phyloP scores from a whole-genome alignment of 2,329 filamentous ascomycete genomes.

The Fusarium napiforme region DNA sequence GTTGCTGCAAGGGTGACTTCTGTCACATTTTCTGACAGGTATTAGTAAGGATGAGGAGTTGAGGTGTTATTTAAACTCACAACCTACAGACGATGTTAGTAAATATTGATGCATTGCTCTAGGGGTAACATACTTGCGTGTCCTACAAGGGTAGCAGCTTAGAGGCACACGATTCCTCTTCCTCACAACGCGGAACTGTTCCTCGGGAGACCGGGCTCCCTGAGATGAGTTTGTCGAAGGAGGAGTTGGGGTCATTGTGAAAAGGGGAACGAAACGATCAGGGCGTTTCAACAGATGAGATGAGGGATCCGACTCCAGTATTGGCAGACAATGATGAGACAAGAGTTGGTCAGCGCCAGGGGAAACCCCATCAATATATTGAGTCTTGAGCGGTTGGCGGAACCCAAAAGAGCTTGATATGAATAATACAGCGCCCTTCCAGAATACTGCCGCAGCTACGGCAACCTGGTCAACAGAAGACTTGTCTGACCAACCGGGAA shows the following conservation, averaged over 20 bases:
- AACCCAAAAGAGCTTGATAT: background rate
- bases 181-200: constrained; percentile 86
- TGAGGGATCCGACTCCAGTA: constrained; percentile 24
- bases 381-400: constrained; percentile 17
- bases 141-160: constrained; percentile 90
- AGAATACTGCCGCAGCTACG: constrained; percentile 26
- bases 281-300: constrained; percentile 38
- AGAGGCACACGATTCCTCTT: constrained; percentile 93
- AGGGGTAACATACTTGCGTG: constrained; percentile 78
- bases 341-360: constrained; percentile 32
- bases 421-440: constrained; percentile 9
- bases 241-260: constrained; percentile 78
- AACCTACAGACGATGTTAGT: constrained; percentile 54
- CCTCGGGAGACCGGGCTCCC: constrained; percentile 81
- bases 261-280: constrained; percentile 34
- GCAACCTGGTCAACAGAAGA: constrained; percentile 10
- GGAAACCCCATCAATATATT: constrained; percentile 44
- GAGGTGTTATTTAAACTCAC: constrained; percentile 38
- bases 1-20: constrained; percentile 90
- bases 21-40: constrained; percentile 85
- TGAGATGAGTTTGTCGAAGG: constrained; percentile 82
- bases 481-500: constrained; percentile 24
- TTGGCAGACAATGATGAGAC: constrained; percentile 15
- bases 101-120: constrained; percentile 16
- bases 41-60: constrained; percentile 23